Evolutionary conservation across 129 eudicot genomes (phyloP).

Genomic region (Flaveria ramosissima): DNA sequence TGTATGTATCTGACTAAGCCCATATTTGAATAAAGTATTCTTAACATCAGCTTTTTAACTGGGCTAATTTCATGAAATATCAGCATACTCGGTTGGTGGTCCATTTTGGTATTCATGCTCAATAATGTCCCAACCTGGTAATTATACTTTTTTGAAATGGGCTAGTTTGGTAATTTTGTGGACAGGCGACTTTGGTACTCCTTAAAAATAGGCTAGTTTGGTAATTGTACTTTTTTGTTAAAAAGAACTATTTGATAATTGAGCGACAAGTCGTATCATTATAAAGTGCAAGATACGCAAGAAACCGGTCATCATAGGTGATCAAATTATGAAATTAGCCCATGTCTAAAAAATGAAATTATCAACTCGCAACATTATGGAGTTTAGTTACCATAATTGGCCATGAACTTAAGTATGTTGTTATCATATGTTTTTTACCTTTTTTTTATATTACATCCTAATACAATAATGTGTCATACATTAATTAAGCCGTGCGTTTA

Average conservation of each 20-base stretch:
- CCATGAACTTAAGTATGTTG: background rate
- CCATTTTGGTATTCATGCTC: background rate
- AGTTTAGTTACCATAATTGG: background rate
- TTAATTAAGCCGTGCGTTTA: background rate
- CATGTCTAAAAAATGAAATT: background rate
- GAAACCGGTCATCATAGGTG: slow-evolving; percentile 9
- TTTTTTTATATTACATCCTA: background rate
- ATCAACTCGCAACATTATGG: background rate
- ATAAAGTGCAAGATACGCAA: background rate
- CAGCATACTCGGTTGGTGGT: background rate
- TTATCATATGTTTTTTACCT: background rate
- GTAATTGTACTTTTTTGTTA: background rate
- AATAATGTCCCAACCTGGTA: background rate
- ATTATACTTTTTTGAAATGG: background rate
- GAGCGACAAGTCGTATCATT: background rate
- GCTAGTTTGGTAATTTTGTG: slow-evolving; percentile 1
- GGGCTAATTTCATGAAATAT: background rate
- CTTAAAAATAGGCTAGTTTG: background rate
- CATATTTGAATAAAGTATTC: background rate
- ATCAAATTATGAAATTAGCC: background rate
- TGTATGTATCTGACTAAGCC: background rate
- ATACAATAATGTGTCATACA: background rate
- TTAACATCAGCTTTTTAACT: background rate
- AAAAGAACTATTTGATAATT: background rate
- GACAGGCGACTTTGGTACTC: background rate